Conservation (phyloP, 257 asterid genomes). For the Schizonepeta tenuifolia region DNA sequence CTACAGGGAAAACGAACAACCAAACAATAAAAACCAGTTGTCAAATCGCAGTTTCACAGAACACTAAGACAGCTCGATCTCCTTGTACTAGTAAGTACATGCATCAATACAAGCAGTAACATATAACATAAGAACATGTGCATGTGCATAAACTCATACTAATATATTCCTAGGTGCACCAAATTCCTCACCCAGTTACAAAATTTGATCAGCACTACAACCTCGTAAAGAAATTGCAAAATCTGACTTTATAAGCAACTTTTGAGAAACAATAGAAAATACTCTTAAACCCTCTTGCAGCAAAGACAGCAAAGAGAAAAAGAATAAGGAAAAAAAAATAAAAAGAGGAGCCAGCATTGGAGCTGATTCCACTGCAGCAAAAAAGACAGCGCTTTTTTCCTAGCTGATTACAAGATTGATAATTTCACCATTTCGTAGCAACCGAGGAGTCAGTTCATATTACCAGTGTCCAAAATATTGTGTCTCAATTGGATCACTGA, state of each 20-base stretch:
- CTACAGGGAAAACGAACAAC: background rate
- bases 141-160: no score
- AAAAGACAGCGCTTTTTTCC: background rate
- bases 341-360: background rate
- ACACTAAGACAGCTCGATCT: constrained; percentile 7
- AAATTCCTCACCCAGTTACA: constrained; percentile 19
- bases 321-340: background rate
- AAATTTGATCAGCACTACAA: constrained; percentile 17
- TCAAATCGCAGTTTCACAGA: constrained; percentile 11
- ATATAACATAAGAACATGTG: no score
- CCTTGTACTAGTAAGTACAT: background rate
- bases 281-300: background rate
- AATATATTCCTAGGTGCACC: constrained; percentile 16
- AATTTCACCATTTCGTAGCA: constrained; percentile 12
- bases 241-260: background rate
- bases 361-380: constrained; percentile 29
- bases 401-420: constrained; percentile 29
- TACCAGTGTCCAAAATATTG: background rate
- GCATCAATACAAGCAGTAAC: constrained; percentile 11
- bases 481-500: constrained; percentile 26
- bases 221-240: background rate
- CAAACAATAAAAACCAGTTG: constrained; percentile 7
- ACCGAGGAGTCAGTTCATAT: background rate
- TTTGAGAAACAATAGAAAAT: constrained; percentile 20
- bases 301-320: background rate